Evolutionary conservation across 768 basidiomycete genomes (phyloP), one percentile per base, ranked within the genome.

Genomic region (Xerocomellus amylosporus): DNA sequence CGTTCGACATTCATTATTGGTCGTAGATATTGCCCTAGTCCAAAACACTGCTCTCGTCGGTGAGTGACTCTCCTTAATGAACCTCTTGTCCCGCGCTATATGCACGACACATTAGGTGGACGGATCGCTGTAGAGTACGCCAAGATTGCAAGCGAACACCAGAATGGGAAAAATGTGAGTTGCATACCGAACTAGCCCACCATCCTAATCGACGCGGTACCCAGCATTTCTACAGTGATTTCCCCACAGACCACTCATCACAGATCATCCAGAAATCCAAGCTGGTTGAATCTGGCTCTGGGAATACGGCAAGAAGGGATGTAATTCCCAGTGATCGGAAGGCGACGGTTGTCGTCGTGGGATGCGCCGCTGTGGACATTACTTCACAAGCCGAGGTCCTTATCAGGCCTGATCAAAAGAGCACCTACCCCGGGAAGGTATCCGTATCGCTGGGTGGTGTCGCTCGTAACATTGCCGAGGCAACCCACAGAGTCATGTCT

Each of bases 381-480:
- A 90, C 90, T 8, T 81, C 91, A 5, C 71, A 70, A 20, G 77
- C 79, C 48, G 52, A 56, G n/a, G 68, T 73, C 28, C 43, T 64
- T 8, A 58, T 68, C 15, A 48, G 53, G 34, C 60, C 77, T 33
- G 68, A 74, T n/a, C 69, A 77, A 13, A 77, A 84, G 52, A 89
- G 93, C 0, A 98, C 95, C 0, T 80, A 80, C 12, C 93, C 93
- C 0, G 97, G 97, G 10, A 74, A 68, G 13, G 83, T 98, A 24
- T 73, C 76, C 15, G 56, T 95, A 37, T 80, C 87, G 0, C 74
- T 90, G 6, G 96, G 96, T 2, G 96, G 96, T 28, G 96, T 99
- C 14, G 94, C 83, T 1, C 85, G 95, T n/a, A 99, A 99, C 67
- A 83, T 99, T 40, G 90, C 95, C 3, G 94, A 98, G 69, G 91